Base-by-base conservation (phyloP, 805 yeast species). In the Ogataea nakhonphanomensis region DNA sequence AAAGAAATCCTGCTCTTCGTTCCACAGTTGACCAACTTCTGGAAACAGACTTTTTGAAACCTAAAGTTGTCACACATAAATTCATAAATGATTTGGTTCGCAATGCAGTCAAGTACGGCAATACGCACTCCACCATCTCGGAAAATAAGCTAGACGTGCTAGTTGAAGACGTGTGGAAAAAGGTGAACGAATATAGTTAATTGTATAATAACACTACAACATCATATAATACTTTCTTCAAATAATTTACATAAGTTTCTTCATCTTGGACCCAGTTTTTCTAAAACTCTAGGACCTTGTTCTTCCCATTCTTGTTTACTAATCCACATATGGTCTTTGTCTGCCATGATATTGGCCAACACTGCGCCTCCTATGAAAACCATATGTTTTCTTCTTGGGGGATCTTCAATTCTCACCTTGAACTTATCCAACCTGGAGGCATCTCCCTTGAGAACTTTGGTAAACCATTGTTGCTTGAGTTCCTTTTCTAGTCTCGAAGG, bases 331-430 rank as follows among this genome's bases (percentile, higher is more conserved):
- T 90, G 97, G 51, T 90, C 97, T 65, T 91, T 93, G 63, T 90
- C 96, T 33, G 95, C 95, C 98, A 93, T 93, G 53, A 93, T 91
- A 60, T 85, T 88, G 25, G 99, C 98, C 60, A 93, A 74, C 14
- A 93, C 98, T 4, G 98, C 98, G 55, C 99, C 99, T 54, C 99
- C 99, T 51, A 91, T 81, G 66, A 93, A 93, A 25, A 93, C 99
- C 97, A 93, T 91, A 65, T 93, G 96, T 63, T 90, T 84, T 73
- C 99, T 88, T 72, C 98, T 80, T 52, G 99, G 99, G 30, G 99
- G 98, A 64, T 93, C 98, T 65, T 93, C 98, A 56, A 93, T 93
- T 66, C 91, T 79, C 29, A 93, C 96, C 66, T 93, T 93, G 68
- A 93, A 91, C 66, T 90, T 90, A 46, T 78, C 85, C 51, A 93